Evolutionary conservation across 805 yeast species (phyloP), one percentile per base, ranked within the genome.

Genomic region (Danielia reshetovae): DNA sequence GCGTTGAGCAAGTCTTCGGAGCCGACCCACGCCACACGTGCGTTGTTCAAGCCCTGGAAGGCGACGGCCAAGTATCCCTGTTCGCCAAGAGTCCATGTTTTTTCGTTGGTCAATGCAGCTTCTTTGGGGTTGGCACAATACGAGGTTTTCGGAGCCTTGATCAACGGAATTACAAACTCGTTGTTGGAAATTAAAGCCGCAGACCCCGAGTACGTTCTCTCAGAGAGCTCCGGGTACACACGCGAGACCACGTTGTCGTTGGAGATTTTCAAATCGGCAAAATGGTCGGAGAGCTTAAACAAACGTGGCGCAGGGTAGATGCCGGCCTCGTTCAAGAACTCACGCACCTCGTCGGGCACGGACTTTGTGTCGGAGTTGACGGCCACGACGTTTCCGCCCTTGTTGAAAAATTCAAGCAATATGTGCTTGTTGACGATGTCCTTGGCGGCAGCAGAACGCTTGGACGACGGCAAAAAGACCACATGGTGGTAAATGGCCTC

Each of bases 1-100:
- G 40, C 45, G 12, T 37, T 38, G 29, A 89, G 64, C 32, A 84
- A 61, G 14, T 69, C 67, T 18, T 62, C 65, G 29, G 83, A 71
- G n/a, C 97, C 97, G 12, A 81, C 49, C 96, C 97, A 87, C 9
- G 73, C 54, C 29, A 78, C 69, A 48, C 98, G 78, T 2, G 95
- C 85, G 52, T 85, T 86, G 54, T 76, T 76, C 36, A 78, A 68
- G 30, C 81, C 81, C 39, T 93, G 99, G 50, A 86, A 74, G 1
- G 79, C 93, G 7, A 77, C 94, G 15, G 79, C 76, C 34, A 85
- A 55, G 55, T 67, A 81, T 4, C 86, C 88, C 62, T 89, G 94
- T 27, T 78, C 68, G 19, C 96, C 96, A 23, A 79, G 65, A 10
- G 85, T 77, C 95, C 96, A 89, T 3, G 79, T 68, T 14, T 65